phyloP scores from a whole-genome alignment of 306 rosid genomes.

The Trichosanthes cucumerina region DNA sequence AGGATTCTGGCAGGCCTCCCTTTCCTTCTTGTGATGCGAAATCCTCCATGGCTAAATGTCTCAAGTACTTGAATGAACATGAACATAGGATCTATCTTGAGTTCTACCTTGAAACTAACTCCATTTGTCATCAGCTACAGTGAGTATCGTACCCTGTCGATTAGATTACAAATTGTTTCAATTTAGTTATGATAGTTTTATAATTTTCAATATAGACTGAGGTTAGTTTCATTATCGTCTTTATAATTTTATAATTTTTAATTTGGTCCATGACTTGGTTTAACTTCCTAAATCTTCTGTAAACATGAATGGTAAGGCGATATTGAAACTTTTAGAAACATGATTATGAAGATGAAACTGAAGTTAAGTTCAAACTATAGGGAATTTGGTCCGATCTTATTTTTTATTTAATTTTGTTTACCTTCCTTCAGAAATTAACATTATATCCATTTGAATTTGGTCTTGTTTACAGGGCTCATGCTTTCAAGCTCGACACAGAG shows the following conservation, averaged over 20 bases:
- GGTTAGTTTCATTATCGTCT: neutral
- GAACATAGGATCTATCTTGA: slow-evolving; percentile 63
- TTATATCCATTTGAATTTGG: neutral
- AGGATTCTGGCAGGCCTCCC: slow-evolving; percentile 53
- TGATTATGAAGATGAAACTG: too few species aligned
- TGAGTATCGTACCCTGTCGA: neutral
- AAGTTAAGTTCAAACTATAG: neutral
- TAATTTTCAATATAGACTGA: too few species aligned
- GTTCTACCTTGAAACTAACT: slow-evolving; percentile 79
- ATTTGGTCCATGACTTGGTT: too few species aligned
- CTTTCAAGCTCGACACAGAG: slow-evolving; percentile 63
- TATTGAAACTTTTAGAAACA: neutral
- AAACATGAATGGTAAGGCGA: neutral
- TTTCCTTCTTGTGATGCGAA: slow-evolving; percentile 54
- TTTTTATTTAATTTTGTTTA: neutral
- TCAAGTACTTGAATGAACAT: slow-evolving; percentile 33
- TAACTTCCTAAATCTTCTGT: too few species aligned
- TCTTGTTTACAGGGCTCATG: slow-evolving; percentile 23
- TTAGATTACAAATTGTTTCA: neutral
- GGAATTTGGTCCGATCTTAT: neutral
- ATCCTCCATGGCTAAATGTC: slow-evolving; percentile 38
- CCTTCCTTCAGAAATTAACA: neutral
- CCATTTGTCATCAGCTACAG: slow-evolving; percentile 76
- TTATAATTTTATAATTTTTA: neutral
- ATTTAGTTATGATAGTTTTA: neutral